Conservation (phyloP, 148 eudicot species). For the Selenicereus undatus region DNA sequence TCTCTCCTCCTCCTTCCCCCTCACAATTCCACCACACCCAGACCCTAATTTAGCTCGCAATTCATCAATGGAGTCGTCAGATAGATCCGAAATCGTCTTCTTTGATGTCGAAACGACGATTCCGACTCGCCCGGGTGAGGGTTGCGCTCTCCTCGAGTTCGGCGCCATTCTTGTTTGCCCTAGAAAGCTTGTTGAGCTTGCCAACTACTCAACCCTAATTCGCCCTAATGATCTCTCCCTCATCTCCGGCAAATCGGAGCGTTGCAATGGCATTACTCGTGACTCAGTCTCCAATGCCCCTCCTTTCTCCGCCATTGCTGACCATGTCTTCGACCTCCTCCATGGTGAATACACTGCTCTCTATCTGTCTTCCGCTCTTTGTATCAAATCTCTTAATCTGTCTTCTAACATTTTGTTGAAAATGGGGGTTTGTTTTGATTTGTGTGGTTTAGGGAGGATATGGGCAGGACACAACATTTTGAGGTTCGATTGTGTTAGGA, state of each 20-base stretch:
- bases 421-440: not conserved
- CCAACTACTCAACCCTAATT: conserved; percentile 65
- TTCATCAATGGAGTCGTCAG: conserved; percentile 19
- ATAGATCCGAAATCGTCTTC: conserved; percentile 62
- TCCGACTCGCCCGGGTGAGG: conserved; percentile 56
- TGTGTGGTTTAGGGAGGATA: conserved; percentile 54
- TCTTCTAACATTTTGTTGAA: not conserved
- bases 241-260: conserved; percentile 40
- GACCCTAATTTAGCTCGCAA: not conserved
- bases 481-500: conserved; percentile 80
- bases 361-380: not conserved
- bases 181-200: conserved; percentile 68
- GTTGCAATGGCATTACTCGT: conserved; percentile 62
- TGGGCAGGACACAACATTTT: conserved; percentile 98
- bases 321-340: conserved; percentile 52
- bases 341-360: conserved; percentile 21
- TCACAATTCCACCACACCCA: not conserved
- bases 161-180: conserved; percentile 91
- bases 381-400: not conserved
- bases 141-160: conserved; percentile 62
- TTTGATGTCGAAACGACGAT: conserved; percentile 91
- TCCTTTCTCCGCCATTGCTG: conserved; percentile 54
- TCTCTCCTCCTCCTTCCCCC: not conserved
- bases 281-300: conserved; percentile 63
- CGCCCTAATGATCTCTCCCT: conserved; percentile 52